Base-by-base conservation (phyloP, 352 stramenopile genomes). In the Thalassiosira hispida region DNA sequence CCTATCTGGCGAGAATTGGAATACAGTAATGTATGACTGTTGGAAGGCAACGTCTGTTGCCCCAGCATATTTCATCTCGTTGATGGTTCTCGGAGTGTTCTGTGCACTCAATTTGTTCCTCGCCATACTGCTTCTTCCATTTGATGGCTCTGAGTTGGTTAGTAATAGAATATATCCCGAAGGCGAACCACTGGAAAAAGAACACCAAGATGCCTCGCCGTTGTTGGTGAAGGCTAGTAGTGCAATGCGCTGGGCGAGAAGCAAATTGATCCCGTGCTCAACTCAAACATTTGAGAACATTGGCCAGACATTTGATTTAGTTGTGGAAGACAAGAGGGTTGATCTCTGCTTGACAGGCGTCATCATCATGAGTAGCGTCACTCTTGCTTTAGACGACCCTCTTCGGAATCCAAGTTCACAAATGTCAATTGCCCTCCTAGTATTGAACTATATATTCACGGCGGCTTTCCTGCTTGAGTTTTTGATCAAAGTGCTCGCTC, bases 61-160 rank as follows among this genome's bases (percentile, higher is more conserved):
- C 25, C 90, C 90, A 20, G 25, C 96, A 16, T 98, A 97, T 77
- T 97, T 97, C 59, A 52, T 90, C 40, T 79, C 65, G 29, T 73
- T 87, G 16, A 86, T 97, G 20, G 88, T 98, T 2, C 79, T 98
- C 23, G 96, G 95, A 18, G 87, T 94, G 33, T 98, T 97, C 65
- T 92, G 97, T 22, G 76, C 98, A 2, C 96, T 98, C 85, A 98
- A 98, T 76, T 71, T 98, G 49, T 98, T 98, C 77, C 78, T 98
- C 31, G 96, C 96, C 1, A 90, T 98, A 38, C 56, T 98, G 6
- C 86, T 98, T 8, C 90, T 96, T 63, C 96, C 96, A 57, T 98
- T 98, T 56, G 94, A 94, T 53, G 76, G 57, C 2, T 77, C 53
- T 64, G 80, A 73, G 1, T 49, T 52, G 33, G 25, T 18, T 1